phyloP scores from a whole-genome alignment of 2,329 filamentous ascomycete genomes.

The Aspergillus novofumigatus region DNA sequence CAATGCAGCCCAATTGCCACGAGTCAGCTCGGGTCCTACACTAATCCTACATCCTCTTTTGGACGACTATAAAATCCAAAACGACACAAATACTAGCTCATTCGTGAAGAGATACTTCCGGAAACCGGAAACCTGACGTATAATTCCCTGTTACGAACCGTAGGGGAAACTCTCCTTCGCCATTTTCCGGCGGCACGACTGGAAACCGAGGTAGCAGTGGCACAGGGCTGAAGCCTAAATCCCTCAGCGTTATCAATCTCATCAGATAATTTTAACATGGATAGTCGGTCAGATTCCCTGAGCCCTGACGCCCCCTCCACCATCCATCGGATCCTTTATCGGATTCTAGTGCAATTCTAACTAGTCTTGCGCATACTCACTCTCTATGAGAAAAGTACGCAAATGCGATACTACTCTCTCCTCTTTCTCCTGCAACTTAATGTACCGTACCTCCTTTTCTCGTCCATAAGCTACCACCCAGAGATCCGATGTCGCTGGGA shows the following conservation, averaged over 20 bases:
- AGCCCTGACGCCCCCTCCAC: neutral
- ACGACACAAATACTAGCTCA: neutral
- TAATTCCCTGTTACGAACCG: neutral
- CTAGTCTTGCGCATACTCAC: neutral
- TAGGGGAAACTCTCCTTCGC: neutral
- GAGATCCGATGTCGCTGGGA: slow-evolving; percentile 19
- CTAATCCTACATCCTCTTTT: neutral
- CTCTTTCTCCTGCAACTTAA: neutral
- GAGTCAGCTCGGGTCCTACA: too few relatives aligned
- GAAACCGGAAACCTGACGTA: neutral
- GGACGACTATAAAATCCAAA: neutral
- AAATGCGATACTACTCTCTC: neutral
- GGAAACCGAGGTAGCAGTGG: neutral
- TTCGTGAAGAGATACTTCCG: neutral
- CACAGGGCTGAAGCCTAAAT: neutral
- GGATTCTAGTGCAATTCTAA: too few relatives aligned
- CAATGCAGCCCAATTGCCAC: neutral
- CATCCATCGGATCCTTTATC: too few relatives aligned
- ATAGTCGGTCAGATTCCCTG: neutral
- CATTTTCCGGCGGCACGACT: neutral
- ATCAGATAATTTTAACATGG: neutral
- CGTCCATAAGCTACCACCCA: neutral
- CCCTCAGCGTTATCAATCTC: neutral
- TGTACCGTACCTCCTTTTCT: neutral
- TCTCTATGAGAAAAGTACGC: neutral